Conservation (phyloP, 2,329 filamentous ascomycete genomes). For the Lecanicillium sp. region DNA sequence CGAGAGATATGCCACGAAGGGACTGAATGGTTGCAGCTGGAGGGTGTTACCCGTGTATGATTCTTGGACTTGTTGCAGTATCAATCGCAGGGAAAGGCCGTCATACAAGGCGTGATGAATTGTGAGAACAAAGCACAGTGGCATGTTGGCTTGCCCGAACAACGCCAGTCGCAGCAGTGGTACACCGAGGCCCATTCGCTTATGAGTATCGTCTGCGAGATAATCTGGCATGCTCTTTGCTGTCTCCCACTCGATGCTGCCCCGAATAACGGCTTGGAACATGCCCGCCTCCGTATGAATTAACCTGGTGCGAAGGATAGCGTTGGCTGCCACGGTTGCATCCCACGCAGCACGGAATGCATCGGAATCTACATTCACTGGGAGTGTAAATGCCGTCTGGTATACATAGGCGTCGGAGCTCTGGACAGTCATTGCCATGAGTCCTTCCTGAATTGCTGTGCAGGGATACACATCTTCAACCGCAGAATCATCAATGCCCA, state of each 20-base stretch:
- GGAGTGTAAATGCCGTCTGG: constrained; percentile 17
- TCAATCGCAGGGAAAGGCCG: constrained; percentile 21
- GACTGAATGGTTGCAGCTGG: not conserved
- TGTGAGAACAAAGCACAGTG: constrained; percentile 22
- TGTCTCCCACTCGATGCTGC: not conserved
- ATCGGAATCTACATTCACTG: constrained; percentile 12
- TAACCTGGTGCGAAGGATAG: constrained; percentile 27
- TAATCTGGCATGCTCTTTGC: not conserved
- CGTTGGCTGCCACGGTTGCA: constrained; percentile 14
- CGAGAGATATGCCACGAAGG: constrained; percentile 8
- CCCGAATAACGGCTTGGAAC: not conserved
- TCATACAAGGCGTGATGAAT: constrained; percentile 32
- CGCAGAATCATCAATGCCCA: constrained; percentile 14
- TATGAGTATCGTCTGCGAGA: not conserved
- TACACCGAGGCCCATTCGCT: not conserved
- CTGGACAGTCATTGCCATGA: constrained; percentile 30
- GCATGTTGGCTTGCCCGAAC: constrained; percentile 8
- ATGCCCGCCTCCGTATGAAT: constrained; percentile 12
- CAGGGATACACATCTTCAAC: constrained; percentile 28
- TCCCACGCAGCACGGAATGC: constrained; percentile 21
- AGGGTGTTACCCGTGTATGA: constrained; percentile 10
- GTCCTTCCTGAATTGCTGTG: constrained; percentile 23
- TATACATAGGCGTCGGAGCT: constrained; percentile 23
- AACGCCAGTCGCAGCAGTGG: constrained; percentile 11
- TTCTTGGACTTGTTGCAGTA: constrained; percentile 18